Base-by-base conservation (phyloP, 192 early-diverging fungal species). In the Chytriomyces hyalinus region DNA sequence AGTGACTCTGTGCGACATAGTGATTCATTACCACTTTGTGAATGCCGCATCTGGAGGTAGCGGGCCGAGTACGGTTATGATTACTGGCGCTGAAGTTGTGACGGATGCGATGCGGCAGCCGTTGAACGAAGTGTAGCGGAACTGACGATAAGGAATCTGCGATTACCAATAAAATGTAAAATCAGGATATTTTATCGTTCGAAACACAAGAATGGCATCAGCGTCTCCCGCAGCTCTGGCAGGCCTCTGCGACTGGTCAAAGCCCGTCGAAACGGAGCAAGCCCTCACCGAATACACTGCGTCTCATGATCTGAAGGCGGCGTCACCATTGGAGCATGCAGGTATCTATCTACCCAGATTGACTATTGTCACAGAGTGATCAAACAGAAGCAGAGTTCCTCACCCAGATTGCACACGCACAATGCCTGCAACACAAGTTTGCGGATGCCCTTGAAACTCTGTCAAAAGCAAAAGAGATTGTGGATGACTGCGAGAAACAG, bases 1-100 rank as follows among this genome's bases (percentile, higher is more conserved):
- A 10, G 73, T 75, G 22, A 75, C 73, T 44, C 49, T 75, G 10
- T 75, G 73, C 36, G 63, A 75, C 36, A 50, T 75, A 5, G 64
- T 75, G 7, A 49, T 75, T 15, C 64, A 43, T 6, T 75, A 75
- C 36, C 46, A 53, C 20, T 65, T 66, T 47, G 63, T 53, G 26
- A 64, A 66, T 17, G 73, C 26, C 4, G 46, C 22, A 1, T 13
- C 11, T 63, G 61, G 8, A 0, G 61, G 47, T 11, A 9, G 66
- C 46, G 5, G 0, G 10, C 20, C 36, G 36, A 36, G 36, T 36
- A 36, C 36, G 36, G 53, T 57, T 57, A 20, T 57, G 53, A 57
- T 57, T 57, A 57, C 53, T 57, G 53, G 53, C 20, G 53, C 53
- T 4, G 53, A 57, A 4, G 53, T 57, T 57, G 13, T 13, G 15